Base-by-base conservation (phyloP, 176 grass and related monocot genomes). In the Neostapfia colusana region DNA sequence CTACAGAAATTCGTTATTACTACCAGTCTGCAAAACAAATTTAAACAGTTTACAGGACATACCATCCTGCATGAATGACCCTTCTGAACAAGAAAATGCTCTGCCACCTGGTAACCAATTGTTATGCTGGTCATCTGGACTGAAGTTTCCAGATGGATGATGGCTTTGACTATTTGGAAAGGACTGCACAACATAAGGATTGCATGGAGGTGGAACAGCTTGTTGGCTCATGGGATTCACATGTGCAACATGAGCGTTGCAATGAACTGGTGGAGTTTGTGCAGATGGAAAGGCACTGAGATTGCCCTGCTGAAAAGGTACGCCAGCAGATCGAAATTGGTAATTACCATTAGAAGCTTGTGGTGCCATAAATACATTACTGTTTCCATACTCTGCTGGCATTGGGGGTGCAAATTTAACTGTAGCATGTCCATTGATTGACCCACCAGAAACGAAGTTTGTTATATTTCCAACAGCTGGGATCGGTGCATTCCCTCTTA, bases 81-180 rank as follows among this genome's bases (percentile, higher is more conserved):
- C 88, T 67, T 84, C 78, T 79, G 80, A 69, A 31, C 80, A 86
- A 78, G 87, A 87, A 45, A 81, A 75, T 80, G 75, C 28, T 86
- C 95, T 72, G 83, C 79, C 79, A 60, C 88, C 81, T 63, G 83
- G 53, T 71, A 85, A 51, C 92, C 89, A 91, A 64, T 81, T 69
- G 67, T 74, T 81, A 76, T 76, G 82, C 78, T 93, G 91, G 59
- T 85, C 79, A 82, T 93, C 91, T 82, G 91, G 91, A 64, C 91
- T 93, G 66, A 85, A 88, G 65, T 90, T 87, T 83, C 70, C 63
- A 73, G 91, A 58, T 79, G 73, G 31, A 85, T 85, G 81, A 62
- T 83, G 91, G 37, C 71, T 85, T 66, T 85, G 88, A 77, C 38
- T 83, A 73, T 77, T 90, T 83, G 88, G 73, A 77, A 88, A 87